Percentiles rank a stretch among this genome's conserved stretches.
phyloP scores from a whole-genome alignment of 176 grass and related monocot species.

The Pontederia paniculata region DNA sequence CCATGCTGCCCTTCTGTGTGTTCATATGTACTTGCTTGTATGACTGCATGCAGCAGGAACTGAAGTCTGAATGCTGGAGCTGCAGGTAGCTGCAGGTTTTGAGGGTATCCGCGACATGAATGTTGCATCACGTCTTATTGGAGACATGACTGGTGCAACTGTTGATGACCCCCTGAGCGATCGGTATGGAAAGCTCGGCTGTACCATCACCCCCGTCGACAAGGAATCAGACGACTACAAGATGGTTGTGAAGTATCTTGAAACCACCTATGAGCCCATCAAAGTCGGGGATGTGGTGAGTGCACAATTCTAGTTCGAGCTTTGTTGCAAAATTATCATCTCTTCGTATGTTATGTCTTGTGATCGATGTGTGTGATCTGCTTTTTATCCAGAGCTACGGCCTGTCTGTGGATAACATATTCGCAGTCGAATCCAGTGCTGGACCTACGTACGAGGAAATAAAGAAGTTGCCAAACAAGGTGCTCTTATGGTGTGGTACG shows the following conservation, averaged over 20 bases:
- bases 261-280: slow-evolving; percentile 66
- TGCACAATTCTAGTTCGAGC: neutral
- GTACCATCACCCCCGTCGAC: slow-evolving; percentile 35
- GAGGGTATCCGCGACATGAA: slow-evolving; percentile 68
- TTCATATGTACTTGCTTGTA: no score
- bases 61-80: neutral
- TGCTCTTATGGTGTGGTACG: slow-evolving; percentile 88
- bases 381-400: slow-evolving; percentile 34
- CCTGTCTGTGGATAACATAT: slow-evolving; percentile 48
- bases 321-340: neutral
- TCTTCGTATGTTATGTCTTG: neutral
- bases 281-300: slow-evolving; percentile 54
- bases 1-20: neutral
- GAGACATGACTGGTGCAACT: slow-evolving; percentile 26
- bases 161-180: slow-evolving; percentile 56
- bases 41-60: neutral
- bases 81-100: slow-evolving; percentile 57
- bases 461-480: slow-evolving; percentile 59
- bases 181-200: slow-evolving; percentile 42
- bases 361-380: neutral
- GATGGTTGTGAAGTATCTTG: slow-evolving; percentile 65
- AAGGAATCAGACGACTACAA: slow-evolving; percentile 67
- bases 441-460: slow-evolving; percentile 52
- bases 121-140: slow-evolving; percentile 50
- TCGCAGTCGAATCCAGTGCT: slow-evolving; percentile 39